Percentiles rank a stretch among this genome's conserved stretches.
Conservation (phyloP, 2,329 filamentous ascomycete genomes). For the Verticillium zaregamsianum region DNA sequence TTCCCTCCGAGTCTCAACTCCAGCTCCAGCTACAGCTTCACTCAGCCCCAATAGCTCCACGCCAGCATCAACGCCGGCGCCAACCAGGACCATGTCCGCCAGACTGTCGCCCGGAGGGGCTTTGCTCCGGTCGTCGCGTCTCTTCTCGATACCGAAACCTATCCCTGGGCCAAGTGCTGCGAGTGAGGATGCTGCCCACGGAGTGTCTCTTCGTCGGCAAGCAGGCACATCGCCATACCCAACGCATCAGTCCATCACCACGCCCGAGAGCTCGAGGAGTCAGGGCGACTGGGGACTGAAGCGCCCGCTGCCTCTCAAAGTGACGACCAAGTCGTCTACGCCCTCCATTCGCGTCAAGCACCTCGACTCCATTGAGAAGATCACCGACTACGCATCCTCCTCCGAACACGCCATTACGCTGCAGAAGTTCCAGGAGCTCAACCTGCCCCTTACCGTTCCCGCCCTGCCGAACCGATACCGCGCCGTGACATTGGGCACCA, state of each 20-base stretch:
- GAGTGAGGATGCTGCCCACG: slow-evolving; percentile 32
- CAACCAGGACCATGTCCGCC: slow-evolving; percentile 11
- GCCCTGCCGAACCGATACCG: background rate
- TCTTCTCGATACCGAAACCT: slow-evolving; percentile 81
- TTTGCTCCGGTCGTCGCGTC: slow-evolving; percentile 79
- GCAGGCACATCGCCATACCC: slow-evolving; percentile 67
- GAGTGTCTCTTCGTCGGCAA: background rate
- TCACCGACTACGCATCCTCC: slow-evolving; percentile 84
- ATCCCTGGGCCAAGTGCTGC: slow-evolving; percentile 62
- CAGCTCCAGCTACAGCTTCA: background rate
- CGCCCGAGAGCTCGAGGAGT: slow-evolving; percentile 65
- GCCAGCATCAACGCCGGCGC: slow-evolving; percentile 21
- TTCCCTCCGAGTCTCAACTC: background rate
- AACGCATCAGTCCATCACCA: slow-evolving; percentile 78
- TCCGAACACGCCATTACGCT: slow-evolving; percentile 77
- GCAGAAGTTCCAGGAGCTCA: slow-evolving; percentile 81
- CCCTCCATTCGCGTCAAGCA: slow-evolving; percentile 72
- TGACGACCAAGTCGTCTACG: slow-evolving; percentile 67
- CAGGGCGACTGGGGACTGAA: slow-evolving; percentile 94
- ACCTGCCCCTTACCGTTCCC: slow-evolving; percentile 63
- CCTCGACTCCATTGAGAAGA: slow-evolving; percentile 79
- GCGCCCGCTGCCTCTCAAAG: slow-evolving; percentile 71
- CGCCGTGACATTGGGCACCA: background rate
- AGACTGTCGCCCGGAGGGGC: slow-evolving; percentile 56
- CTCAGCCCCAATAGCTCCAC: slow-evolving; percentile 6